A percentile compares a stretch with the other conserved stretches of the same genome.
These are phyloP conservation scores for Syzygium aromaticum DNA, from an alignment of 345 rosid species.

Conservation along the genomic window DNA sequence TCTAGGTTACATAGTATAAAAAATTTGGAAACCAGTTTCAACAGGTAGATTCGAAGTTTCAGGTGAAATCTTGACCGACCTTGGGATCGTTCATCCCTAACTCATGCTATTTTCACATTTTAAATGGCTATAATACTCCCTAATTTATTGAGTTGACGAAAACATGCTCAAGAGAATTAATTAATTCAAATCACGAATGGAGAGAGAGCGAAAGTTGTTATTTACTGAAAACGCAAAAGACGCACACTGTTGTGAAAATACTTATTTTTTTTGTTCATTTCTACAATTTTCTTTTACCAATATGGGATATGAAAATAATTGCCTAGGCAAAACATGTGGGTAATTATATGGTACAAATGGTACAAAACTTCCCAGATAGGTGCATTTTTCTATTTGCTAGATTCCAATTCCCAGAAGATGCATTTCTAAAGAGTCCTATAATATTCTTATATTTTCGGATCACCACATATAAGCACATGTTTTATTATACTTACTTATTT, in stretches of 20 bases:
- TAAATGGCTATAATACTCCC: not conserved
- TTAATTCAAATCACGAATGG: not conserved
- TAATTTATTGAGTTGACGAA: not conserved
- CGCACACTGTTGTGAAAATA: no score
- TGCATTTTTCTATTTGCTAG: not conserved
- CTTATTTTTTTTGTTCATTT: not conserved
- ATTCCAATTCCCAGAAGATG: not conserved
- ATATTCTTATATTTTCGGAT: not conserved
- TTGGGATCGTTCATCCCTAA: no score
- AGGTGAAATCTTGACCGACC: no score
- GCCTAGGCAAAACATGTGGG: not conserved
- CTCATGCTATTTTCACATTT: not conserved
- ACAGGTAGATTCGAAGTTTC: no score
- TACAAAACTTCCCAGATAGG: not conserved
- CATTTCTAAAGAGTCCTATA: not conserved
- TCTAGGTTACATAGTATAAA: no score
- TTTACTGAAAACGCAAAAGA: fast-evolving
- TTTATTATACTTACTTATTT: not conserved
- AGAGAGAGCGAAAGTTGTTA: not conserved
- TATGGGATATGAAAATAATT: not conserved
- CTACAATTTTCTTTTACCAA: not conserved
- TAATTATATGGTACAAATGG: not conserved
- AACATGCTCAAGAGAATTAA: not conserved
- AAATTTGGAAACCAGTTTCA: no score
- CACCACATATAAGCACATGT: not conserved